A percentile compares a stretch with the other conserved stretches of the same genome.
Conservation (phyloP, 192 early-diverging fungal genomes). For the Obelidium mucronatum region DNA sequence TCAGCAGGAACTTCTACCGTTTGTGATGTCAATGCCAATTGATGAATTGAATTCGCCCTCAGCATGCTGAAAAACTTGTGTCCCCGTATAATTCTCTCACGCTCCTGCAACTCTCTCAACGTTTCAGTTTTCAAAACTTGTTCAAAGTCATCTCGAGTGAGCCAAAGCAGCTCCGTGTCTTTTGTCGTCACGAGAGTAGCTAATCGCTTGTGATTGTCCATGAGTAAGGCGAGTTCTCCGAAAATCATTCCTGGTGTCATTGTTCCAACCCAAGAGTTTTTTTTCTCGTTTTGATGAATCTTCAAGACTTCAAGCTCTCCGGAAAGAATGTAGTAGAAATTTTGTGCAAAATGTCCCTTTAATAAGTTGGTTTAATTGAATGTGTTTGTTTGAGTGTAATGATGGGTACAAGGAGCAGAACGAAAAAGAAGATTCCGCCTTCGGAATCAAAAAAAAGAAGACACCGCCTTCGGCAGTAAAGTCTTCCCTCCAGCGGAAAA, state of each 20-base stretch:
- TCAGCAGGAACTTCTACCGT: not conserved
- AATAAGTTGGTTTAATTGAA: no score
- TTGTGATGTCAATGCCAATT: constrained; percentile 15
- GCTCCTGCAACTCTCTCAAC: constrained; percentile 14
- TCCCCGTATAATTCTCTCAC: not conserved
- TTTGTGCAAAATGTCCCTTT: constrained; percentile 6
- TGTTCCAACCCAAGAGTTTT: not conserved
- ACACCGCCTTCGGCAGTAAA: not conserved
- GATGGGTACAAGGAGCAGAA: no score
- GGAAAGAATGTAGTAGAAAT: constrained; percentile 20
- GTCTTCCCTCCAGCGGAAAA: not conserved
- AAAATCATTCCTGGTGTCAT: not conserved
- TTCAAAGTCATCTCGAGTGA: constrained; percentile 21
- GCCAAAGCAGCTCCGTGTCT: constrained; percentile 25
- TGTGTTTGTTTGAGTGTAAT: no score
- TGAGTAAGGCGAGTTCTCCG: constrained; percentile 12
- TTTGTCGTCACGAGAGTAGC: constrained; percentile 7
- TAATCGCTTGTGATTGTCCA: not conserved
- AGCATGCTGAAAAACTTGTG: constrained; percentile 17
- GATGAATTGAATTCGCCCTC: not conserved
- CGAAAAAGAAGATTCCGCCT: no score
- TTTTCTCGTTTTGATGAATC: not conserved
- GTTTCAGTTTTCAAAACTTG: constrained; percentile 18
- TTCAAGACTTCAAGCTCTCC: constrained; percentile 21
- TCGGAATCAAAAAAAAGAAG: no score